Conservation (phyloP, 2,329 filamentous ascomycete species). For the Daldinia sp. region DNA sequence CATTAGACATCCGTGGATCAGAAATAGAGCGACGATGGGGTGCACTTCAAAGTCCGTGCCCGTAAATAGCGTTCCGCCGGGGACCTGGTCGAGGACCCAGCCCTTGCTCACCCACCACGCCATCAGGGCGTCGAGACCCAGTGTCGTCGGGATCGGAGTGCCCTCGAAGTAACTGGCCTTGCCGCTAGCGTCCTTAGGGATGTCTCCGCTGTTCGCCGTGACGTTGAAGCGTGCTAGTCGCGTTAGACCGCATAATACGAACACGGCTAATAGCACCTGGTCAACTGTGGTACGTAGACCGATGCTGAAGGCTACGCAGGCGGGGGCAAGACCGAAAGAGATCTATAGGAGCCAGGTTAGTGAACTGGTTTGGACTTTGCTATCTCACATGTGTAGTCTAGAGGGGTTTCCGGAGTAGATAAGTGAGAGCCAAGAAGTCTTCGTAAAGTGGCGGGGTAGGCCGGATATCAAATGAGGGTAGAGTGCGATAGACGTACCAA, state of each 20-base stretch:
- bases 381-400: neutral
- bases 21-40: constrained; percentile 82
- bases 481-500: constrained; percentile 69
- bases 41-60: constrained; percentile 85
- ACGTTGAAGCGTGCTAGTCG: constrained; percentile 98
- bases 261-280: constrained; percentile 83
- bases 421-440: neutral
- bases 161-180: constrained; percentile 98
- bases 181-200: constrained; percentile 91
- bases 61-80: constrained; percentile 75
- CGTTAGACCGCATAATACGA: constrained; percentile 94
- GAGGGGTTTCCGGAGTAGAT: neutral
- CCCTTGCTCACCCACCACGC: constrained; percentile 87
- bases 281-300: constrained; percentile 87
- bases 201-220: constrained; percentile 75
- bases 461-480: neutral
- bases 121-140: constrained; percentile 85
- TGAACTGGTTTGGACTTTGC: neutral
- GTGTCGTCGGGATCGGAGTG: constrained; percentile 91
- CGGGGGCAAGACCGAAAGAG: constrained; percentile 93
- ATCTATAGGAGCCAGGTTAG: constrained; percentile 68
- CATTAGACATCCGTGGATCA: constrained; percentile 93
- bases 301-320: constrained; percentile 87
- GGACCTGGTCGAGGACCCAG: constrained; percentile 83
- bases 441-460: neutral